Base-by-base conservation (phyloP, 23 red algal species). In the Chondrus crispus region DNA sequence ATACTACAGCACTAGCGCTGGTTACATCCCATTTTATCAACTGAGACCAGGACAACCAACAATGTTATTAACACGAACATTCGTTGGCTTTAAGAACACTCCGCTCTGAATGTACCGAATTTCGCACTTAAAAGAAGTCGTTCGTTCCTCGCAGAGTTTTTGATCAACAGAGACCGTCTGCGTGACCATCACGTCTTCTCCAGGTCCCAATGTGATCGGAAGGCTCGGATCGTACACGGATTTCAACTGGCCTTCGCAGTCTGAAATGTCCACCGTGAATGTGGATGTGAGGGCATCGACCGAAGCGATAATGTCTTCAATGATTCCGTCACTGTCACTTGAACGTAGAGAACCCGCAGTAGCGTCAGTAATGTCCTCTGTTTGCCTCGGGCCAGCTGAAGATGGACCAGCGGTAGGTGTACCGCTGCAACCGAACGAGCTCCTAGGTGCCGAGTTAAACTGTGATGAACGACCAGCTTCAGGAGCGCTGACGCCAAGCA, bases 231-330 rank as follows among this genome's bases (percentile, higher is more conserved):
- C 24, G 24, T 45, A 49, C 10, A 47, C 29, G 7, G 75, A 16
- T 32, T 35, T 92, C 29, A 92, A 45, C 24, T 92, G 69, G 32
- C 68, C 88, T 8, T 40, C 57, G 75, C 88, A 92, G 46, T 92
- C 88, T 10, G 62, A 71, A 29, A 48, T 8, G n/a, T 92, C 88
- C 3, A 92, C n/a, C n/a, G n/a, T n/a, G n/a, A n/a, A n/a, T n/a
- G n/a, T n/a, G n/a, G n/a, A n/a, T n/a, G n/a, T n/a, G n/a, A n/a
- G n/a, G n/a, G n/a, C n/a, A n/a, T n/a, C n/a, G n/a, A n/a, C n/a
- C n/a, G n/a, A n/a, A n/a, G n/a, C n/a, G n/a, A n/a, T n/a, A n/a
- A n/a, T n/a, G n/a, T n/a, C n/a, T n/a, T n/a, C n/a, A n/a, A n/a
- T n/a, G n/a, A n/a, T n/a, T n/a, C n/a, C n/a, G n/a, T n/a, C n/a